phyloP scores from a whole-genome alignment of 1,284 basidiomycete genomes.

The Papiliotrema nemorosa region DNA sequence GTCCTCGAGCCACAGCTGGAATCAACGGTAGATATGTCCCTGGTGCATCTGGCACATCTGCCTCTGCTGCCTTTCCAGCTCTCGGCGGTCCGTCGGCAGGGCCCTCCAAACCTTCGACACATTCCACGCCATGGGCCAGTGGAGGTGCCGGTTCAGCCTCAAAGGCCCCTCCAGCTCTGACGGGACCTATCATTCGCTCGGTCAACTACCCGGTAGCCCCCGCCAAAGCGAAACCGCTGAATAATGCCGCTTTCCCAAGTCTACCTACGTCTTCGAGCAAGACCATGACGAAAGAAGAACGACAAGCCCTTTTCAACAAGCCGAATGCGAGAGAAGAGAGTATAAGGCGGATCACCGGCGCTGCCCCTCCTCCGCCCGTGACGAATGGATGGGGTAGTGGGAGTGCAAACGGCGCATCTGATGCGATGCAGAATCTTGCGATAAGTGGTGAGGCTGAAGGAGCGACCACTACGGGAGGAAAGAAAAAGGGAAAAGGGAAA shows the following conservation, averaged over 20 bases:
- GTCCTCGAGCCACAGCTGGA: constrained; percentile 49
- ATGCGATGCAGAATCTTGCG: constrained; percentile 17
- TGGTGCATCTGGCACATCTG: constrained; percentile 19
- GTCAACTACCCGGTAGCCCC: constrained; percentile 33
- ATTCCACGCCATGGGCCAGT: constrained; percentile 45
- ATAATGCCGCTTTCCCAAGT: constrained; percentile 65
- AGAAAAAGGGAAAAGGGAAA: constrained; percentile 75
- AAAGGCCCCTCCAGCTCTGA: constrained; percentile 27
- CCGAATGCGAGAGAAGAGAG: constrained; percentile 62
- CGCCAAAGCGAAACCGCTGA: constrained; percentile 35
- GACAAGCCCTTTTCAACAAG: constrained; percentile 50
- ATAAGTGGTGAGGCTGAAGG: constrained; percentile 8
- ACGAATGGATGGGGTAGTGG: constrained; percentile 39
- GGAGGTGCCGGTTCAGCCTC: constrained; percentile 37
- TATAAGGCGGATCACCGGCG: constrained; percentile 66
- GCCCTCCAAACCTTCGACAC: constrained; percentile 8
- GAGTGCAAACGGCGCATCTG: neutral
- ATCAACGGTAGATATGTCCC: constrained; percentile 37
- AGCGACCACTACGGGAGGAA: constrained; percentile 36
- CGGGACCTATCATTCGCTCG: constrained; percentile 35
- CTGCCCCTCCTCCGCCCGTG: constrained; percentile 48
- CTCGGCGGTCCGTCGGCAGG: constrained; percentile 21
- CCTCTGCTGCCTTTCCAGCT: constrained; percentile 33
- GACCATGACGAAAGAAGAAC: constrained; percentile 40
- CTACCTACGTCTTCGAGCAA: constrained; percentile 53